phyloP scores from a whole-genome alignment of 345 rosid species.

The Geranium rotundifolium region DNA sequence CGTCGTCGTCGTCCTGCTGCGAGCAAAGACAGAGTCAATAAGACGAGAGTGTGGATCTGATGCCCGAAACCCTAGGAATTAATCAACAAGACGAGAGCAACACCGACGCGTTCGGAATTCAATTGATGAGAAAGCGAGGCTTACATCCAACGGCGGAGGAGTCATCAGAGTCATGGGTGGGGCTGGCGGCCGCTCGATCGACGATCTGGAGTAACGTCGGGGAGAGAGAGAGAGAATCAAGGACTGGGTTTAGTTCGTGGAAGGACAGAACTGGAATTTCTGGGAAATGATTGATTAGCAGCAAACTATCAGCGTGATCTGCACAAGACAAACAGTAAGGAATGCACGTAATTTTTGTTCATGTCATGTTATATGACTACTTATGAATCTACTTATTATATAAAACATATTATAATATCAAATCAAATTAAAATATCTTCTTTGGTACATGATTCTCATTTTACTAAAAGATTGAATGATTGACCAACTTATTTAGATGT shows the following conservation, averaged over 20 bases:
- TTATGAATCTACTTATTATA: too few species aligned
- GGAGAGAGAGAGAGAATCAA: constrained; percentile 7
- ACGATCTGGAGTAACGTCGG: constrained; percentile 6
- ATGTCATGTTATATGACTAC: too few species aligned
- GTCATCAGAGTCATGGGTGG: constrained; percentile 48
- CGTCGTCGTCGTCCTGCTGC: constrained; percentile 56
- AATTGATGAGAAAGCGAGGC: not conserved
- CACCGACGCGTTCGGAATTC: too few species aligned
- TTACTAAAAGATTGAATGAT: too few species aligned
- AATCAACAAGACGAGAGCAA: not conserved
- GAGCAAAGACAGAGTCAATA: constrained; percentile 12
- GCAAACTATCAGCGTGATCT: too few species aligned
- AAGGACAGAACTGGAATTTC: not conserved
- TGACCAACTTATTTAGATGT: too few species aligned
- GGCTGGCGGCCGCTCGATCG: constrained; percentile 17
- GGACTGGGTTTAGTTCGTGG: not conserved
- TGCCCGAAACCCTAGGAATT: constrained; percentile 22
- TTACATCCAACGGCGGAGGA: constrained; percentile 44
- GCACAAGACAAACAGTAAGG: too few species aligned
- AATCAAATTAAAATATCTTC: too few species aligned
- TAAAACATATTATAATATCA: too few species aligned
- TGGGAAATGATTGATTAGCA: too few species aligned
- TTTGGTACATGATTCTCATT: too few species aligned
- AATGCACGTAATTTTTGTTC: too few species aligned
- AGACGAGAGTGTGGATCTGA: constrained; percentile 27